A percentile compares a stretch with the other conserved stretches of the same genome.
Evolutionary conservation across 1,139 yeast genomes (phyloP).

Genomic region (Lodderomyces margitis): DNA sequence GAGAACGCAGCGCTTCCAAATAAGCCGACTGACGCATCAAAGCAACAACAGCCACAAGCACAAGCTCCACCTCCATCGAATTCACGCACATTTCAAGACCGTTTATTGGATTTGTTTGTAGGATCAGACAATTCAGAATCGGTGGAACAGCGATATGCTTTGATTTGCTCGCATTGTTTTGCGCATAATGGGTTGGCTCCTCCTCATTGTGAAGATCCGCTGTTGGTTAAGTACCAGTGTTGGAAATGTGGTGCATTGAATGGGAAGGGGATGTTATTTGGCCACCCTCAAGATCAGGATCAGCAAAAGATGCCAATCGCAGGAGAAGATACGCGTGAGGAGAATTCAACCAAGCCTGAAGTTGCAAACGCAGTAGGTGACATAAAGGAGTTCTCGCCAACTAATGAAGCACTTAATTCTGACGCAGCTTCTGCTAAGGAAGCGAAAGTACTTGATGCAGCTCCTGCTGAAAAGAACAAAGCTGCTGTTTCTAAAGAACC

Average conservation of each 20-base stretch:
- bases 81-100: slow-evolving; percentile 36
- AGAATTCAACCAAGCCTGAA: not conserved
- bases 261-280: slow-evolving; percentile 28
- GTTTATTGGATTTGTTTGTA: slow-evolving; percentile 51
- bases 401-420: too few relatives aligned
- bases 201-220: slow-evolving; percentile 58
- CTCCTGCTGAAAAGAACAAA: too few relatives aligned
- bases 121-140: slow-evolving; percentile 74
- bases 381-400: not conserved
- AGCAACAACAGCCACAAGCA: slow-evolving; percentile 5
- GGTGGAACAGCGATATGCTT: slow-evolving; percentile 62
- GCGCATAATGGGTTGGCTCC: slow-evolving; percentile 84
- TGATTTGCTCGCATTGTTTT: slow-evolving; percentile 64
- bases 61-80: slow-evolving; percentile 3
- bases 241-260: slow-evolving; percentile 68
- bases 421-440: too few relatives aligned
- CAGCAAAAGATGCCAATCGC: not conserved
- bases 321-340: not conserved
- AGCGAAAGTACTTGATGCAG: too few relatives aligned
- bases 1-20: not conserved
- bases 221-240: slow-evolving; percentile 60
- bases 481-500: too few relatives aligned
- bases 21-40: not conserved
- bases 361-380: not conserved
- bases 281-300: slow-evolving; percentile 2